These are phyloP conservation scores for Kurtzmaniella fragi DNA, from an alignment of 805 yeast species.

Conservation along the genomic window DNA sequence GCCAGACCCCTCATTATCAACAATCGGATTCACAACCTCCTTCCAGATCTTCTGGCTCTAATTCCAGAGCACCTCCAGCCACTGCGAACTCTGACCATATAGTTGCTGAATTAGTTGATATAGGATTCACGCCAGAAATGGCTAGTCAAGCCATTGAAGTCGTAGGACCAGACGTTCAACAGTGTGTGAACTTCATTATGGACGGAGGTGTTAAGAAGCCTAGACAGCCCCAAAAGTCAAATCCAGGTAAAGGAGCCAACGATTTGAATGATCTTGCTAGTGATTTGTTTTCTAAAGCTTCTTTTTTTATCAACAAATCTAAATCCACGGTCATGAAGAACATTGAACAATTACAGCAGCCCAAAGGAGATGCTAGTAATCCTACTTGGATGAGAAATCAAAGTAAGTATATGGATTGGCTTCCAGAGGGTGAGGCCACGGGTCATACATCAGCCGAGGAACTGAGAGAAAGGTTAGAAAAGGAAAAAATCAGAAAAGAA, in stretches of 20 bases:
- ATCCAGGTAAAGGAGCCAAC: constrained; percentile 9
- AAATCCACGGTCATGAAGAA: constrained; percentile 58
- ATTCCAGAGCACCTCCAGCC: background rate
- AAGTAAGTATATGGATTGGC: constrained; percentile 36
- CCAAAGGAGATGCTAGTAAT: constrained; percentile 15
- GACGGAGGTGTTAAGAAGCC: constrained; percentile 10
- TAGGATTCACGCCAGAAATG: constrained; percentile 66
- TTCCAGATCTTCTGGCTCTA: background rate
- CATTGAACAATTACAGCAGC: constrained; percentile 48
- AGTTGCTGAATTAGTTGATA: constrained; percentile 68
- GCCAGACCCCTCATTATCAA: background rate
- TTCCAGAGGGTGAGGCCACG: constrained; percentile 1
- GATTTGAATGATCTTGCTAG: constrained; percentile 50
- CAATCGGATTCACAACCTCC: constrained; percentile 1
- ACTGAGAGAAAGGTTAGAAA: background rate
- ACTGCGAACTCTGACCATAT: constrained; percentile 37
- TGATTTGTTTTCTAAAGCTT: constrained; percentile 57
- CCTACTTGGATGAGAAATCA: constrained; percentile 79
- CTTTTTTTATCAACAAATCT: constrained; percentile 53
- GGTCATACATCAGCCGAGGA: background rate
- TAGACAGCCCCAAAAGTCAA: constrained; percentile 6
- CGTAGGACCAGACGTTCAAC: constrained; percentile 57
- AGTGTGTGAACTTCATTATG: constrained; percentile 66
- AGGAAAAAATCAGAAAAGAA: background rate
- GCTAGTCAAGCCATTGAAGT: constrained; percentile 56